These are phyloP conservation scores for Yamadazyma philogaea DNA, from an alignment of 805 yeast genomes.

Conservation along the genomic window DNA sequence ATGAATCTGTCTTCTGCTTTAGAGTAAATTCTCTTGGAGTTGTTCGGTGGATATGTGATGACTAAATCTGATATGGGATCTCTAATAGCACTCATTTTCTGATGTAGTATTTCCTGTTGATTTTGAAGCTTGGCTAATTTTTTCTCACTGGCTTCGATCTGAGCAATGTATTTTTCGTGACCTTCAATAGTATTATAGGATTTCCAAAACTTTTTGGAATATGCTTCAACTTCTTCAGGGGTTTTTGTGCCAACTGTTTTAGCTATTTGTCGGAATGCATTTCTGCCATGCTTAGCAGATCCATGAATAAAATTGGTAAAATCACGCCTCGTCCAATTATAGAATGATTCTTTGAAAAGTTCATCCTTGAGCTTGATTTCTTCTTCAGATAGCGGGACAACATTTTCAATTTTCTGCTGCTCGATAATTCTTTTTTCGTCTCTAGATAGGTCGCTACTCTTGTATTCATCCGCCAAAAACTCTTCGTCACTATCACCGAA, in stretches of 20 bases:
- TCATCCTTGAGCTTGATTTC: slow-evolving; percentile 54
- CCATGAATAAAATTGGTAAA: slow-evolving; percentile 69
- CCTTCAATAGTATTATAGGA: slow-evolving; percentile 62
- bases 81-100: slow-evolving; percentile 51
- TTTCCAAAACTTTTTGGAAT: slow-evolving; percentile 63
- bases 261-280: slow-evolving; percentile 48
- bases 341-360: slow-evolving; percentile 56
- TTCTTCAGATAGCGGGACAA: slow-evolving; percentile 59
- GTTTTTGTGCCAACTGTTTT: slow-evolving; percentile 55
- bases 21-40: slow-evolving; percentile 70
- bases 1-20: slow-evolving; percentile 69
- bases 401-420: slow-evolving; percentile 51
- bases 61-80: slow-evolving; percentile 61
- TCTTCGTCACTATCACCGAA: slow-evolving; percentile 56
- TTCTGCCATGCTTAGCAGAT: slow-evolving; percentile 64
- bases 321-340: slow-evolving; percentile 71
- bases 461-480: slow-evolving; percentile 46
- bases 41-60: slow-evolving; percentile 79
- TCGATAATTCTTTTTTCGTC: slow-evolving; percentile 44
- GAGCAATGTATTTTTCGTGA: slow-evolving; percentile 64
- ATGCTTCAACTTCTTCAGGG: slow-evolving; percentile 55
- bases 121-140: slow-evolving; percentile 52
- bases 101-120: slow-evolving; percentile 54
- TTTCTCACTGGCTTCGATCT: slow-evolving; percentile 71
- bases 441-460: slow-evolving; percentile 34